phyloP scores from a whole-genome alignment of 1,284 basidiomycete species.

The Ustilago loliicola region DNA sequence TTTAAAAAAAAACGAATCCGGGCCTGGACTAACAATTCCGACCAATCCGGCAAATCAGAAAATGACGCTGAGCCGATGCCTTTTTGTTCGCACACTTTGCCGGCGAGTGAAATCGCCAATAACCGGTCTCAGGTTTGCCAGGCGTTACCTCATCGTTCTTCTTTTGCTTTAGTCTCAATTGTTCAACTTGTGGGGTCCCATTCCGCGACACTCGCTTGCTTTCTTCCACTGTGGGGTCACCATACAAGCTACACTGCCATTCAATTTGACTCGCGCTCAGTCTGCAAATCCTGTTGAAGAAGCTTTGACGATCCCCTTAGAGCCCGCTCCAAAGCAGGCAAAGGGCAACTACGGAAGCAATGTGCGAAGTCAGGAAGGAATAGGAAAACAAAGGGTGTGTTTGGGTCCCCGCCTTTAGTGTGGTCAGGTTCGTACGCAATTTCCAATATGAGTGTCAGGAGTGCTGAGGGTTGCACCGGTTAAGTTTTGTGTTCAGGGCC shows the following conservation, averaged over 20 bases:
- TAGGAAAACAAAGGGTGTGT: background rate
- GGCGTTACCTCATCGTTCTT: slow-evolving; percentile 30
- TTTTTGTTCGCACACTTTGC: background rate
- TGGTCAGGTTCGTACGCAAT: background rate
- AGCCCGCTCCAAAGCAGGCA: no score
- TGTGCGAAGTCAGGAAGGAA: background rate
- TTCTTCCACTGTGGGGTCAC: background rate
- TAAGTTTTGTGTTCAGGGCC: slow-evolving; percentile 2
- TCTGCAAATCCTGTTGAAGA: background rate
- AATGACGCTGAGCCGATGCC: slow-evolving; percentile 33
- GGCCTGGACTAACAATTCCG: slow-evolving; percentile 10
- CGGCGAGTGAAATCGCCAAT: slow-evolving; percentile 11
- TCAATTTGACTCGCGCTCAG: no score
- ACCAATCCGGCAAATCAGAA: slow-evolving; percentile 24
- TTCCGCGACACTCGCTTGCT: background rate
- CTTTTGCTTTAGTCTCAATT: background rate
- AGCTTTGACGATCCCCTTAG: no score
- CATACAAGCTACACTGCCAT: background rate
- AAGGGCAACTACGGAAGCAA: background rate
- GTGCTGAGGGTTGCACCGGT: slow-evolving; percentile 6
- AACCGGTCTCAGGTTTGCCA: slow-evolving; percentile 21
- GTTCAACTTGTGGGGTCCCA: slow-evolving; percentile 8
- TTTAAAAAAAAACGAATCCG: background rate
- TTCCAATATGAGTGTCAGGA: background rate
- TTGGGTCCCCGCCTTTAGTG: background rate